Evolutionary conservation across 768 basidiomycete species (phyloP), one percentile per base, ranked within the genome.

Genomic region (Xanthoconium purpureum): DNA sequence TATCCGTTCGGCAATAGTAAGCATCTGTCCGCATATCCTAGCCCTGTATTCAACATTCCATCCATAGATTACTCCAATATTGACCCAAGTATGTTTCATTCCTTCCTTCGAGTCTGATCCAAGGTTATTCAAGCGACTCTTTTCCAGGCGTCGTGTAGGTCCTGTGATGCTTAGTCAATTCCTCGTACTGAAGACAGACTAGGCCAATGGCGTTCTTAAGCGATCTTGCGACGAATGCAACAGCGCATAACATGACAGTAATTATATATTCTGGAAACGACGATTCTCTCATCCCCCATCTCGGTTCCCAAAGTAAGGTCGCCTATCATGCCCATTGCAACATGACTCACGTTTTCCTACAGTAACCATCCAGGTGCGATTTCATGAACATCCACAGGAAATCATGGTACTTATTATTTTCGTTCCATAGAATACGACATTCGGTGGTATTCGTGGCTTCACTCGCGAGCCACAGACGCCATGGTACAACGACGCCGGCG

Each of bases 371-470:
- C 84, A 84, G 68, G 82, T 81, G 36, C 42, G 66, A 59, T 63
- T 55, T 57, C 53, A 40, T 6, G 14, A 36, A 46, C 12, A 13
- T 33, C 36, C 33, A 12, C 30, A 15, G 4, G 15, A 30, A 29
- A 36, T n/a, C 17, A 24, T 33, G 5, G 35, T 17, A 47, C 56
- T 52, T 35, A 61, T 35, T 33, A 6, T 24, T 47, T 17, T 0
- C 17, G 42, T 49, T 54, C 33, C 43, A 0, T 49, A 89, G 85
- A 91, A 91, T 62, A 88, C 87, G 28, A 89, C 89, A 0, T 91
- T 89, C 60, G 88, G 87, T 28, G 88, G 87, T 7, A 83, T 84
- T 42, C 85, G 83, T 69, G 89, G 89, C 5, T 91, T 91, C 67
- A 83, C 84, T 5, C 76, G 81, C 46, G 77, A 79, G 55, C 89